phyloP scores from a whole-genome alignment of 2,329 filamentous ascomycete species.

The Annulohypoxylon truncatum region DNA sequence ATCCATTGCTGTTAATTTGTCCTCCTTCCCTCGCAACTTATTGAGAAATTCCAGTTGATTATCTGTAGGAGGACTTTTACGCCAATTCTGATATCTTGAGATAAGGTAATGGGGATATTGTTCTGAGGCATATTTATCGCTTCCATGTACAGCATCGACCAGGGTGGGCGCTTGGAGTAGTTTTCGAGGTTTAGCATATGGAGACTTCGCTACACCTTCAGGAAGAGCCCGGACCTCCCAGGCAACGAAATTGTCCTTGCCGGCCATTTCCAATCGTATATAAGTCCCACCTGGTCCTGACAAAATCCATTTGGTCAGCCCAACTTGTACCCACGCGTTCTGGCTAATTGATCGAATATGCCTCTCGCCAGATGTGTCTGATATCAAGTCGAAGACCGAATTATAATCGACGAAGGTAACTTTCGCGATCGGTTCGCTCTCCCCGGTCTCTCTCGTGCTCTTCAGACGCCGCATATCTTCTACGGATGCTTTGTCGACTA shows the following conservation, averaged over 20 bases:
- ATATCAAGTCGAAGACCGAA: slow-evolving; percentile 89
- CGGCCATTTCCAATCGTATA: slow-evolving; percentile 61
- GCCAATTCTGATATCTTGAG: slow-evolving; percentile 74
- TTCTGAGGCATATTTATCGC: slow-evolving; percentile 80
- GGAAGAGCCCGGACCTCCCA: slow-evolving; percentile 63
- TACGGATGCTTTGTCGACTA: slow-evolving; percentile 75
- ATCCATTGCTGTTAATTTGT: slow-evolving; percentile 64
- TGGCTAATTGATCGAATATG: slow-evolving; percentile 82
- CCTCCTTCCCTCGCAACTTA: slow-evolving; percentile 66
- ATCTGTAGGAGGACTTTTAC: slow-evolving; percentile 70
- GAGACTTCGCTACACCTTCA: slow-evolving; percentile 59
- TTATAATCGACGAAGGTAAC: slow-evolving; percentile 91
- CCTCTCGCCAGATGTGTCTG: slow-evolving; percentile 80
- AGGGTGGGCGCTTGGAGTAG: slow-evolving; percentile 76
- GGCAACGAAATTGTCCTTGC: slow-evolving; percentile 54
- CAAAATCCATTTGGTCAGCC: slow-evolving; percentile 77
- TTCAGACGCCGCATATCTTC: slow-evolving; percentile 70
- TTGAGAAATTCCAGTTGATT: slow-evolving; percentile 78
- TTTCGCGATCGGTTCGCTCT: slow-evolving; percentile 54
- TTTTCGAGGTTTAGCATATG: slow-evolving; percentile 75
- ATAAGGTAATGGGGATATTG: slow-evolving; percentile 77
- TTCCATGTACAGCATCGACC: slow-evolving; percentile 81
- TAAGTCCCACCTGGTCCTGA: slow-evolving; percentile 72
- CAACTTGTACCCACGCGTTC: slow-evolving; percentile 85
- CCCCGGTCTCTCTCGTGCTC: slow-evolving; percentile 57